Conservation (phyloP, 768 basidiomycete genomes). For the Hypholoma sublateritium region DNA sequence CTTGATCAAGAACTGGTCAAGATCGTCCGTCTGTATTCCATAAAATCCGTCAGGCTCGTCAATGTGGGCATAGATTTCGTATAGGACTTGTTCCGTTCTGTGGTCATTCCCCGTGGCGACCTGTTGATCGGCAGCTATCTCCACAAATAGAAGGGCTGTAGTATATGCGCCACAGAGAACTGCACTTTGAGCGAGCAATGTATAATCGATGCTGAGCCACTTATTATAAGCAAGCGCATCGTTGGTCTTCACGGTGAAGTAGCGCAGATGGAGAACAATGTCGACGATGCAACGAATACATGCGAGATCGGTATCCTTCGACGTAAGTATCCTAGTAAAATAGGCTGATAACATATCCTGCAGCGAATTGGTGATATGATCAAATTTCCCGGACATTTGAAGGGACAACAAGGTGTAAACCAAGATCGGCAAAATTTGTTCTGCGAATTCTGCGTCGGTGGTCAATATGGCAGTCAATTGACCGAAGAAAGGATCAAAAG, state of each 20-base stretch:
- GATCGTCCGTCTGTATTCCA: slow-evolving; percentile 78
- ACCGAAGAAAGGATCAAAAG: slow-evolving; percentile 60
- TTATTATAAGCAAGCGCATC: slow-evolving; percentile 57
- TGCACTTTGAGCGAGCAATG: slow-evolving; percentile 70
- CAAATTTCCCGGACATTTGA: slow-evolving; percentile 19
- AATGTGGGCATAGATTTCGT: slow-evolving; percentile 91
- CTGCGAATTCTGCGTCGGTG: slow-evolving; percentile 56
- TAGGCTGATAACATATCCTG: slow-evolving; percentile 47
- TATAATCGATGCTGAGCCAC: slow-evolving; percentile 82
- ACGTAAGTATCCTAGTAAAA: slow-evolving; percentile 53
- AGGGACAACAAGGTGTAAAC: slow-evolving; percentile 64
- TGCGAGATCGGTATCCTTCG: slow-evolving; percentile 32
- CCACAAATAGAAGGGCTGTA: slow-evolving; percentile 87
- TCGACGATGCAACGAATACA: slow-evolving; percentile 68
- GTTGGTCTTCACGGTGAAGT: slow-evolving; percentile 46
- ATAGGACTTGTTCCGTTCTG: slow-evolving; percentile 69
- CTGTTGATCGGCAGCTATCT: slow-evolving; percentile 63
- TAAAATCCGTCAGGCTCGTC: slow-evolving; percentile 99
- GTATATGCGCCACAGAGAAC: slow-evolving; percentile 82
- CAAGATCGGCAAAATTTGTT: slow-evolving; percentile 70
- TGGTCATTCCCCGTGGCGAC: slow-evolving; percentile 24
- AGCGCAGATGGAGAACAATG: slow-evolving; percentile 77
- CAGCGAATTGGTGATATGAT: slow-evolving; percentile 22
- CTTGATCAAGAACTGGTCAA: slow-evolving; percentile 77
- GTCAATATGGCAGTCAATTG: slow-evolving; percentile 62